Conservation (phyloP, 371 early-diverging fungal species). For the Lichtheimia ramosa region DNA sequence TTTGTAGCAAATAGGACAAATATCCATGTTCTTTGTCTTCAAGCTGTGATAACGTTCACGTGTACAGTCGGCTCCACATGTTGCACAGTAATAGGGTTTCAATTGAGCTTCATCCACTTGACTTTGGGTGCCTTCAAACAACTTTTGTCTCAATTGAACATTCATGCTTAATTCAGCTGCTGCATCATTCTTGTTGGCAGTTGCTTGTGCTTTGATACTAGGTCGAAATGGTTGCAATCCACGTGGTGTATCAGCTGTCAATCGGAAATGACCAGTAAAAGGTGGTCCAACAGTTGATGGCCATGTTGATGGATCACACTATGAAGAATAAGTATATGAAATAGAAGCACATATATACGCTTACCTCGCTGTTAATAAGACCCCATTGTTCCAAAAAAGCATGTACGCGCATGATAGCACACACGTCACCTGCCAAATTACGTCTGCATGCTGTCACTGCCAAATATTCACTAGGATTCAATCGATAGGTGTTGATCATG, state of each 20-base stretch:
- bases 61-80: slow-evolving; percentile 91
- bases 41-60: slow-evolving; percentile 77
- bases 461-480: slow-evolving; percentile 93
- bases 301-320: slow-evolving; percentile 89
- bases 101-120: slow-evolving; percentile 29
- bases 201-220: slow-evolving; percentile 30
- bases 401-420: slow-evolving; percentile 96
- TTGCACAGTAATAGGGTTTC: slow-evolving; percentile 71
- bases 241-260: slow-evolving; percentile 95
- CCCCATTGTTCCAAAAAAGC: slow-evolving; percentile 99
- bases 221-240: slow-evolving; percentile 88
- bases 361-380: slow-evolving; percentile 96
- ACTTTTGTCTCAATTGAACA: slow-evolving; percentile 55
- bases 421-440: slow-evolving; percentile 96
- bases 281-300: slow-evolving; percentile 94
- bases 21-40: slow-evolving; percentile 78
- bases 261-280: slow-evolving; percentile 94
- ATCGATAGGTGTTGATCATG: slow-evolving; percentile 95
- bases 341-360: too few relatives aligned
- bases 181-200: slow-evolving; percentile 6
- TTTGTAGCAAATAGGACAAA: slow-evolving; percentile 87
- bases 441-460: slow-evolving; percentile 96
- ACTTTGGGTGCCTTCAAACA: slow-evolving; percentile 48
- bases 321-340: neutral
- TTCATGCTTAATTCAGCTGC: slow-evolving; percentile 28